phyloP scores from a whole-genome alignment of 2,329 filamentous ascomycete genomes.

The Monosporascus sp. region DNA sequence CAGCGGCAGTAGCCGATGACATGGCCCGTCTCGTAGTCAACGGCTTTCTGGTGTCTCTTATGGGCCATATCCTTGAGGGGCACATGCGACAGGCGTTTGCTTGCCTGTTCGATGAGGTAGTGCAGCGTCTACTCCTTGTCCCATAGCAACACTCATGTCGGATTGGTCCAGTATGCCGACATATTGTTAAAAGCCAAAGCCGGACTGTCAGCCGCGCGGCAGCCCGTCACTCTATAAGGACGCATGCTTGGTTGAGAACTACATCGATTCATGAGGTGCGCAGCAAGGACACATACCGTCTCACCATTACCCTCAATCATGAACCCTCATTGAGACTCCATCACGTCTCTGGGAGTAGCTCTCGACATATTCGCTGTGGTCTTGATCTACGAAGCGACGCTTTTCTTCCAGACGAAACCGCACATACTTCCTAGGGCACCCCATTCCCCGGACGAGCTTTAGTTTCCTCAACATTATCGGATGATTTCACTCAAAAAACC shows the following conservation, averaged over 20 bases:
- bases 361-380: too few species aligned
- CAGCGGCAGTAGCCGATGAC: conserved; percentile 19
- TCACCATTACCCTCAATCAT: too few species aligned
- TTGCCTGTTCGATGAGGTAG: conserved; percentile 7
- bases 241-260: not conserved
- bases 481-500: too few species aligned
- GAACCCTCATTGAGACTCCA: too few species aligned
- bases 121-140: conserved; percentile 3
- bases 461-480: too few species aligned
- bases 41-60: conserved; percentile 14
- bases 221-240: conserved; percentile 6
- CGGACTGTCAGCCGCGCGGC: conserved; percentile 8
- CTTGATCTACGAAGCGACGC: too few species aligned
- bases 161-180: conserved; percentile 14
- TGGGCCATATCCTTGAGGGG: conserved; percentile 11
- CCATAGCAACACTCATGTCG: conserved; percentile 13
- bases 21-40: conserved; percentile 15
- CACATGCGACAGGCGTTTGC: conserved; percentile 10
- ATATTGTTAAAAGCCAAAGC: conserved; percentile 15
- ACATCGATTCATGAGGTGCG: too few species aligned
- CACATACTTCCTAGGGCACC: too few species aligned
- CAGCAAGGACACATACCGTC: too few species aligned
- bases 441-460: too few species aligned
- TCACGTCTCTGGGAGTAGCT: too few species aligned
- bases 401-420: too few species aligned